phyloP scores from a whole-genome alignment of 345 rosid genomes.

The Turritis glabra region DNA sequence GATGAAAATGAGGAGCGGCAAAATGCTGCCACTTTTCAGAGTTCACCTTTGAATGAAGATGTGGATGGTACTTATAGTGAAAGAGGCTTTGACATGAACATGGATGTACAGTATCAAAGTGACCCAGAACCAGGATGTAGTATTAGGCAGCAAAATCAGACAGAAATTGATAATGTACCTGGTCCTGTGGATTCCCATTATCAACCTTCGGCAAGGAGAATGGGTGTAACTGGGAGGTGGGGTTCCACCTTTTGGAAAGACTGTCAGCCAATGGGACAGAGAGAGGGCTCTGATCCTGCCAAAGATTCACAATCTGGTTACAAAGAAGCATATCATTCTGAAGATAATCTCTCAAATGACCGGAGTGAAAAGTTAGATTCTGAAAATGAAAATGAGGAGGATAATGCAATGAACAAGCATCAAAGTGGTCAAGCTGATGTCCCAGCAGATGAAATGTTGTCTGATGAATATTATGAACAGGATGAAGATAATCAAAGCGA shows the following conservation, averaged over 20 bases:
- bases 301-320: conserved; percentile 65
- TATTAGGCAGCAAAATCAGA: conserved; percentile 50
- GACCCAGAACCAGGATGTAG: conserved; percentile 67
- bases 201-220: conserved; percentile 72
- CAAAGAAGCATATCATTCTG: conserved; percentile 56
- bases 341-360: conserved; percentile 60
- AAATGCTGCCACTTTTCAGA: conserved; percentile 44
- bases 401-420: conserved; percentile 51
- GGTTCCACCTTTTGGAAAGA: conserved; percentile 98
- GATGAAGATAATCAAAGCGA: conserved; percentile 97
- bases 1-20: conserved; percentile 68
- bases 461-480: conserved; percentile 99
- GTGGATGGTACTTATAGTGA: conserved; percentile 50
- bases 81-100: conserved; percentile 79
- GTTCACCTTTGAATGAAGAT: conserved; percentile 52
- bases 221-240: conserved; percentile 73
- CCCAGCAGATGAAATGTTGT: conserved; percentile 97
- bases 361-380: conserved; percentile 55
- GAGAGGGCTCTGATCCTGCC: conserved; percentile 67
- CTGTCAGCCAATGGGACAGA: conserved; percentile 78
- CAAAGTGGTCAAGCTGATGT: conserved; percentile 77
- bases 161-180: conserved; percentile 37
- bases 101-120: conserved; percentile 67
- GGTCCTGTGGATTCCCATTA: conserved; percentile 46
- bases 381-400: conserved; percentile 65